Evolutionary conservation across 768 basidiomycete species (phyloP).

Genomic region (Tubosaeta sp.): DNA sequence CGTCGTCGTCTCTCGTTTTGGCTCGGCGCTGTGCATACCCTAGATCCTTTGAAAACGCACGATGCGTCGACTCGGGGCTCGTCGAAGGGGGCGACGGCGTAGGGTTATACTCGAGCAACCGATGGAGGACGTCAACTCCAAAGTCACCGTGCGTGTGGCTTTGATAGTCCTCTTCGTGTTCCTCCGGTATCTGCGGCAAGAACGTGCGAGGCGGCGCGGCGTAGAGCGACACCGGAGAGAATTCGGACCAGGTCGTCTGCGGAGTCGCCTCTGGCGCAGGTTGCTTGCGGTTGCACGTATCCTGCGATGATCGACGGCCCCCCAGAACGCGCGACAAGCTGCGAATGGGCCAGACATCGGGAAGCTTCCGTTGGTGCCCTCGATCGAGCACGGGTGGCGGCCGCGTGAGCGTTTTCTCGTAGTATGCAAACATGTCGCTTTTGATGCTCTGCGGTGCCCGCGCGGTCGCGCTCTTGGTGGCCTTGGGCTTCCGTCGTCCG

Average conservation of each 20-base stretch:
- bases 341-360: constrained; percentile 20
- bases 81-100: neutral
- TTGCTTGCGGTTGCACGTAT: neutral
- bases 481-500: constrained; percentile 6
- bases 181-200: constrained; percentile 29
- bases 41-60: neutral
- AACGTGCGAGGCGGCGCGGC: constrained; percentile 15
- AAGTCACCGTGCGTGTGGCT: constrained; percentile 14
- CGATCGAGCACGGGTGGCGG: constrained; percentile 12
- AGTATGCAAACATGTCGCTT: constrained; percentile 7
- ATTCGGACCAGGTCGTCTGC: constrained; percentile 31
- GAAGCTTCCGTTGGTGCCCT: constrained; percentile 13
- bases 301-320: constrained; percentile 5
- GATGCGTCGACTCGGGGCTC: neutral
- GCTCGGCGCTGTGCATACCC: neutral
- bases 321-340: constrained; percentile 12
- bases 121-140: constrained; percentile 10
- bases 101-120: constrained; percentile 10
- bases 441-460: neutral
- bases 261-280: neutral
- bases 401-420: constrained; percentile 14
- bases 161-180: constrained; percentile 21
- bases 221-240: constrained; percentile 19
- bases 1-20: constrained; percentile 12
- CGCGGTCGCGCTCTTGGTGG: neutral